Evolutionary conservation across 345 rosid genomes (phyloP), one percentile per base, ranked within the genome.

Genomic region (Psidium friedrichsthalianum): DNA sequence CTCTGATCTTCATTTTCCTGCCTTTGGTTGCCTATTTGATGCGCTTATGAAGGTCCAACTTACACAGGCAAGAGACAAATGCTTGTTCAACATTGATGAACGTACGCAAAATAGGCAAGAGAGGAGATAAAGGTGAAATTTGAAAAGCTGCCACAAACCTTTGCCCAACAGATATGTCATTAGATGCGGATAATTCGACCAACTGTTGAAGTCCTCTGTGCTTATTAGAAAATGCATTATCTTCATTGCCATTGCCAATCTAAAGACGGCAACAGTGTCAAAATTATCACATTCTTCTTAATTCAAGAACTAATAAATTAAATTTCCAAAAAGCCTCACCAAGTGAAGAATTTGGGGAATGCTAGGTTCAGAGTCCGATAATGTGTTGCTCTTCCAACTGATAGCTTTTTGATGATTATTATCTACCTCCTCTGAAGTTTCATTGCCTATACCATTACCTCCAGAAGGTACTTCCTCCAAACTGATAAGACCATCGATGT

Each of bases 311-410:
- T 42, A 69, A 69, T 36, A 36, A 69, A 69, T 69, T 9, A 69
- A 32, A 69, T 36, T 69, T 69, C 20, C 12, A 36, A 24, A 51
- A 11, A 86, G 84, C 84, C 94, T 92, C 83, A 97, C 99, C 97
- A 92, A 89, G 90, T 97, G 97, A 90, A 97, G 95, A 92, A 96
- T 92, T 92, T 97, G 98, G 84, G 99, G 98, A 89, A 97, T 94
- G 93, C 99, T 96, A 88, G 99, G 97, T 51, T 94, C 96, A 80
- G 92, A 85, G 83, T 95, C 98, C 54, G 89, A 85, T 83, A 87
- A 86, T 51, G 94, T 86, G 90, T 87, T 92, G 82, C 90, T 90
- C 92, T 92, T 94, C 85, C 92, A 82, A 82, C 92, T 87, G 40
- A 95, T 82, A 83, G 91, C 90, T 82, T 91, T 94, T 82, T 90